phyloP scores from a whole-genome alignment of 345 rosid species.

The Eucalyptus curtisii region DNA sequence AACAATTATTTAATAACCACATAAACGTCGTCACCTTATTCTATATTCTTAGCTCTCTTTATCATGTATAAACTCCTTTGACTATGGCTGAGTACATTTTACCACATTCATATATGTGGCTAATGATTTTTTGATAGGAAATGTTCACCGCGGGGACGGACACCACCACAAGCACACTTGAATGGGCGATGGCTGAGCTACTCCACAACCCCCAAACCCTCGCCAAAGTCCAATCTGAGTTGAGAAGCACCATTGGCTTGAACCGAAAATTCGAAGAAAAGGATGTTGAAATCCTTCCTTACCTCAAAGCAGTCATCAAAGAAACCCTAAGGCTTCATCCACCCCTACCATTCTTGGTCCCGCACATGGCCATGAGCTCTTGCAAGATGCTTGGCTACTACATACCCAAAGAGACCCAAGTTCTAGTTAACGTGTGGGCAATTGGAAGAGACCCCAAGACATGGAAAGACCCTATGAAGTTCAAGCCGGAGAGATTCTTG shows the following conservation, averaged over 20 bases:
- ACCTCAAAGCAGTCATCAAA: conserved; percentile 55
- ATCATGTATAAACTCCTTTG: not conserved
- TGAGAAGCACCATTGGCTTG: conserved; percentile 18
- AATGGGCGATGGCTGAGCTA: conserved; percentile 90
- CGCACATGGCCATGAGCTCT: conserved; percentile 61
- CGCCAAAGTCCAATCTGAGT: conserved; percentile 38
- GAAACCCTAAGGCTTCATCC: conserved; percentile 78
- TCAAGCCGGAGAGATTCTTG: conserved; percentile 65
- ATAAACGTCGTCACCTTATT: not conserved
- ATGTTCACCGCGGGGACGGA: conserved; percentile 87
- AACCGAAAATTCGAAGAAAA: conserved; percentile 38
- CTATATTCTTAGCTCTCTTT: not conserved
- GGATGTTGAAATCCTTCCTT: conserved; percentile 45
- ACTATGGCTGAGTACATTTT: not conserved
- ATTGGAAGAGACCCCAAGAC: conserved; percentile 57
- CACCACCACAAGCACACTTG: conserved; percentile 76
- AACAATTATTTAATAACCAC: not conserved
- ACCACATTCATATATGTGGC: not conserved
- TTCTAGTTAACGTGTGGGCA: conserved; percentile 52
- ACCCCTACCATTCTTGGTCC: conserved; percentile 69
- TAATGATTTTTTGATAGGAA: conserved; percentile 19
- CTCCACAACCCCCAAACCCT: conserved; percentile 33
- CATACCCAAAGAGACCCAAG: conserved; percentile 65
- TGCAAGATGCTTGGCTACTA: conserved; percentile 44
- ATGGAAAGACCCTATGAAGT: conserved; percentile 42